phyloP scores from a whole-genome alignment of 768 basidiomycete species.

The Mycena polygramma region DNA sequence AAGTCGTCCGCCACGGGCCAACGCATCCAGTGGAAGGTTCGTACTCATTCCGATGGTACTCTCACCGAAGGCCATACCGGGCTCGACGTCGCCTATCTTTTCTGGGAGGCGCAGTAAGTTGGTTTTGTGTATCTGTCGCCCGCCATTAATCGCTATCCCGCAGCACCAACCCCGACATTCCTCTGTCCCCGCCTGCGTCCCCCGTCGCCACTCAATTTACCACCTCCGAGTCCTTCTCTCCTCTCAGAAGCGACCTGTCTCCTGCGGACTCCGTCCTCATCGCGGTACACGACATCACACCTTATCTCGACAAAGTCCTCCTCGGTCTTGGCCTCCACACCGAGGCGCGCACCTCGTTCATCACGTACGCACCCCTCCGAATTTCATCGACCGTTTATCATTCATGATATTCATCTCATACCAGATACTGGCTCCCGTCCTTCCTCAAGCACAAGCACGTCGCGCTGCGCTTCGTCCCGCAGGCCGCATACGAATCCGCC shows the following conservation, averaged over 20 bases:
- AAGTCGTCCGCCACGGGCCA: not conserved
- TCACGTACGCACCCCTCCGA: conserved; percentile 40
- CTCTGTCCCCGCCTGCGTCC: conserved; percentile 10
- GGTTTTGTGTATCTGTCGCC: not conserved
- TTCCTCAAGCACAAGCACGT: conserved; percentile 46
- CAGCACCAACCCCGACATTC: conserved; percentile 19
- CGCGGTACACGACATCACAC: conserved; percentile 43
- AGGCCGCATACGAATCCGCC: conserved; percentile 47
- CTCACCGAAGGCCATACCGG: conserved; percentile 47
- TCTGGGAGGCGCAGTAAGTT: conserved; percentile 55
- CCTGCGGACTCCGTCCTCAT: conserved; percentile 49
- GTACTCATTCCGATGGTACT: conserved; percentile 38
- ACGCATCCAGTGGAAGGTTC: conserved; percentile 4
- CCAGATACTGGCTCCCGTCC: conserved; percentile 49
- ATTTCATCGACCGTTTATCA: too few species aligned
- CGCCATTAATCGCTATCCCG: too few species aligned
- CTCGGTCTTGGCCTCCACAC: conserved; percentile 45
- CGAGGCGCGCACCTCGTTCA: conserved; percentile 51
- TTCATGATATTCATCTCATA: too few species aligned
- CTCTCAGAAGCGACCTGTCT: conserved; percentile 33
- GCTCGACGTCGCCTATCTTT: conserved; percentile 51
- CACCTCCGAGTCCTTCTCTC: conserved; percentile 19
- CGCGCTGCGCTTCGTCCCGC: conserved; percentile 52
- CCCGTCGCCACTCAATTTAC: not conserved
- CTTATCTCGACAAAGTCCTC: conserved; percentile 44